Evolutionary conservation across 225 moss, liverwort and hornwort species (phyloP), one percentile per base, ranked within the genome.

Genomic region (Bryoerythrophyllum caledonicum): DNA sequence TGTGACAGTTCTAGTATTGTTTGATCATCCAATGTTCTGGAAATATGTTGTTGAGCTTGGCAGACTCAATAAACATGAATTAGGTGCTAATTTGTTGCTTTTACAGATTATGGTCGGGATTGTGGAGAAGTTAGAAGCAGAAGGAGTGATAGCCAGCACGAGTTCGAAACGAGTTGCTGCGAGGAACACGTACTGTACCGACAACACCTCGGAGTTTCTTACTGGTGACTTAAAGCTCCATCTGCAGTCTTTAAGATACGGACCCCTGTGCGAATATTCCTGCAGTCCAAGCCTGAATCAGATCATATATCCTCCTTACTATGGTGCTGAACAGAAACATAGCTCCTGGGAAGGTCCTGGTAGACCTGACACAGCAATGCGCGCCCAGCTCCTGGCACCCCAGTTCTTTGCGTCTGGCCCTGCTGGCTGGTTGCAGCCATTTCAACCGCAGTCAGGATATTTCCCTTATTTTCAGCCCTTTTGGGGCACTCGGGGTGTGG

Each of bases 261-360:
- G 86, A 23, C 88, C 79, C 13, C 76, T 61, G 27, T 94, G 88
- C 48, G 89, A 89, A 4, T 76, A 56, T 17, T 30, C 63, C 7
- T 85, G 54, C 43, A 64, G n/a, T 53, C 68, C 68, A 66, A 44
- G 71, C 46, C 60, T 54, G 24, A 72, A 70, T 38, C 74, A 80
- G 28, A 41, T 74, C 60, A 74, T 53, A 34, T 75, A 84, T 55
- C 68, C 78, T 13, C 41, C 40, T 20, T 32, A 32, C 32, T 64
- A 43, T 48, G 40, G 77, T 40, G 49, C 73, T 57, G 73, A 81
- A 35, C 82, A 76, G 59, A 78, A 40, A 62, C 78, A 82, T 41
- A 67, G 76, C 17, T 68, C 76, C 24, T 86, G 89, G 90, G 90
- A 92, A 81, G 89, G 87, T 19, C 89, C 83, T 25, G 92, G 86